Conservation (phyloP, 768 basidiomycete genomes). For the Dictyophora rubrovolvata region DNA sequence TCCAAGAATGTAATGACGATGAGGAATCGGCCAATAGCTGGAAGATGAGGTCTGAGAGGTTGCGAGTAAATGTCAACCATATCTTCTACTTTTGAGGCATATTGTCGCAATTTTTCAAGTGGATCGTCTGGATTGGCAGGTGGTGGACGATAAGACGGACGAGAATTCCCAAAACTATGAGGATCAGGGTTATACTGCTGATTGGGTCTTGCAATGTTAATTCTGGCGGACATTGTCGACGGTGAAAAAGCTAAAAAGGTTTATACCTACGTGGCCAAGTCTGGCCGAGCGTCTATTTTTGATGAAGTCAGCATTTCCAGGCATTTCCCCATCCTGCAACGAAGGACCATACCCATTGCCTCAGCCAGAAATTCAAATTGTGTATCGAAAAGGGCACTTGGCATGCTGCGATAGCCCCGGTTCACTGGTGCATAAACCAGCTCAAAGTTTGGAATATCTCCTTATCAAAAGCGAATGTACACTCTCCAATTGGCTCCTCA, state of each 20-base stretch:
- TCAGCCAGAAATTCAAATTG: no score
- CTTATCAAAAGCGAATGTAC: no score
- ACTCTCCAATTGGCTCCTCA: no score
- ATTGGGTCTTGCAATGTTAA: constrained; percentile 70
- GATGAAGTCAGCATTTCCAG: not conserved
- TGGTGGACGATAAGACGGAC: constrained; percentile 70
- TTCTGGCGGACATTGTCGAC: constrained; percentile 46
- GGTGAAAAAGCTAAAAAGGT: not conserved
- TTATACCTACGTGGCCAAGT: constrained; percentile 2
- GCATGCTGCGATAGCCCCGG: no score
- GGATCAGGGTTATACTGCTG: constrained; percentile 59
- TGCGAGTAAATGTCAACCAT: constrained; percentile 85
- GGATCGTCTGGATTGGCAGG: constrained; percentile 63
- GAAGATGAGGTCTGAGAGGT: constrained; percentile 88
- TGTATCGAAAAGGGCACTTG: no score
- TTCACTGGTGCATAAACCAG: no score
- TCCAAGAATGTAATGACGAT: constrained; percentile 98
- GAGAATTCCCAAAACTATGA: constrained; percentile 68
- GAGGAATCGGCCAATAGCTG: constrained; percentile 89
- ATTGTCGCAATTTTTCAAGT: constrained; percentile 60
- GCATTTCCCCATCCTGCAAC: no score
- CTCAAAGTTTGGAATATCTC: no score
- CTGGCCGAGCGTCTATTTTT: not conserved
- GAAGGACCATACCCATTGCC: no score
- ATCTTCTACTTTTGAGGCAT: constrained; percentile 79